Percentiles rank a stretch among this genome's conserved stretches.
Evolutionary conservation across 2,329 filamentous ascomycete species (phyloP).

Genomic region (Parafenestella ontariensis): DNA sequence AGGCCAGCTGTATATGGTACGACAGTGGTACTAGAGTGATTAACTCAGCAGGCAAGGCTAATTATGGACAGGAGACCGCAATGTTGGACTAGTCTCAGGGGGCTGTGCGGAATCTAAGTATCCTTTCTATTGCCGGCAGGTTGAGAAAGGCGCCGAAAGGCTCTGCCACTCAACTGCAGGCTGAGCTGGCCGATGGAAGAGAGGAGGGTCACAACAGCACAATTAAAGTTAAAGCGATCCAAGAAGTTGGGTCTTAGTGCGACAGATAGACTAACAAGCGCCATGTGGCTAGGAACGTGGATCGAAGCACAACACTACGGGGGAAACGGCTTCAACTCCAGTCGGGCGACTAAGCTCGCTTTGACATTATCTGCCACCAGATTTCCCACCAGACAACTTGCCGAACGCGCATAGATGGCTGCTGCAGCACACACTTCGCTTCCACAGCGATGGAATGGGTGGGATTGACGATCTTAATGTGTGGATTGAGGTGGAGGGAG

Average conservation of each 20-base stretch:
- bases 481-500: background rate
- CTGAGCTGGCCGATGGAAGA: background rate
- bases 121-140: background rate
- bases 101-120: background rate
- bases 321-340: background rate
- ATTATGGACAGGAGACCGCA: background rate
- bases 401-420: background rate
- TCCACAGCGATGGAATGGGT: background rate
- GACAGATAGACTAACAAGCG: background rate
- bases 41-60: background rate
- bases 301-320: background rate
- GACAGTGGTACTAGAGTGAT: background rate
- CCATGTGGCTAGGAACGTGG: background rate
- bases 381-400: background rate
- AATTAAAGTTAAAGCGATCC: background rate
- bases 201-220: background rate
- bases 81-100: background rate
- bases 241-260: background rate
- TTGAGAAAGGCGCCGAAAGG: background rate
- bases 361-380: background rate
- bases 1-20: background rate
- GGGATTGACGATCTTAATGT: background rate
- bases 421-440: background rate
- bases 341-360: background rate
- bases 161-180: background rate